phyloP scores from a whole-genome alignment of 345 rosid species.

The Camelina laxa region DNA sequence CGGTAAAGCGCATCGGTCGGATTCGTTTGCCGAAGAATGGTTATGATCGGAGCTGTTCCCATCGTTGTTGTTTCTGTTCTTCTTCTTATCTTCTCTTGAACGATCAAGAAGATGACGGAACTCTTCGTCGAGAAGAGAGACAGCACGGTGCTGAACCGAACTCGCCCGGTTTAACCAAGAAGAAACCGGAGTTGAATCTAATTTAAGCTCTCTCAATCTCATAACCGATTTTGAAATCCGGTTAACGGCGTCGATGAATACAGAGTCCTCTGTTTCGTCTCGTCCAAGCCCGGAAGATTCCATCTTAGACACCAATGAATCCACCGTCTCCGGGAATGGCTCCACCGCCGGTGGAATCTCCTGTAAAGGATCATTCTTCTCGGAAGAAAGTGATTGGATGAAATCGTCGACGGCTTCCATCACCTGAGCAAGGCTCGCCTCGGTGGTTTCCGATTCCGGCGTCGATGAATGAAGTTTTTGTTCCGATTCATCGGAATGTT shows the following conservation, averaged over 20 bases:
- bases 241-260: constrained; percentile 48
- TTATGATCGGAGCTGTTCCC: constrained; percentile 35
- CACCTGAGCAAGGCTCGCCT: constrained; percentile 10
- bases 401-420: constrained; percentile 58
- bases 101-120: constrained; percentile 62
- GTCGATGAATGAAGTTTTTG: neutral
- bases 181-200: constrained; percentile 34
- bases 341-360: constrained; percentile 54
- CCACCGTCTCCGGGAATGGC: constrained; percentile 52
- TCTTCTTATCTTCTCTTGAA: constrained; percentile 34
- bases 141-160: constrained; percentile 58
- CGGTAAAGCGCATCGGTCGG: constrained; percentile 27
- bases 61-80: constrained; percentile 1
- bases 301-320: constrained; percentile 51
- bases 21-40: constrained; percentile 24
- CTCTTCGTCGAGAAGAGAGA: constrained; percentile 69
- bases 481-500: constrained; percentile 28
- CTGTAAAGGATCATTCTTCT: constrained; percentile 16
- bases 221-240: constrained; percentile 50
- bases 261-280: constrained; percentile 48
- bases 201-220: constrained; percentile 40
- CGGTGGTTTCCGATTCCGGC: constrained; percentile 20
- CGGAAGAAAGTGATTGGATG: constrained; percentile 37
- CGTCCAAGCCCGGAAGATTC: constrained; percentile 50
- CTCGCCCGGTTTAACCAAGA: constrained; percentile 54